Conservation (phyloP, 2,329 filamentous ascomycete genomes). For the Grosmannia penicillata region DNA sequence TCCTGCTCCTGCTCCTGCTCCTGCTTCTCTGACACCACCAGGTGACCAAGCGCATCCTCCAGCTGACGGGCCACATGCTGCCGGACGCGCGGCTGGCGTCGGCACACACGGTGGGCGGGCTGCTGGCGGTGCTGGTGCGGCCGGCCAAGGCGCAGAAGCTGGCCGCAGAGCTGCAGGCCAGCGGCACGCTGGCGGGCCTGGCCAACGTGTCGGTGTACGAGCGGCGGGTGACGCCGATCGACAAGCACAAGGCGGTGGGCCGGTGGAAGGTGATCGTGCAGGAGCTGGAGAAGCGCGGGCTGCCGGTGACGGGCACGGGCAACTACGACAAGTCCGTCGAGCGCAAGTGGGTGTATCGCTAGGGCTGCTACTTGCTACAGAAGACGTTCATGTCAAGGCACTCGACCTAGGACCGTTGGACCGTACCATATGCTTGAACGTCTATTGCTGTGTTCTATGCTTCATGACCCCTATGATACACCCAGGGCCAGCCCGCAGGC, state of each 20-base stretch:
- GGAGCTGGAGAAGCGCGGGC: conserved; percentile 16
- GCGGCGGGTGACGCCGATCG: conserved; percentile 51
- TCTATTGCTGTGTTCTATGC: no score
- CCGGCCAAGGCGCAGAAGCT: conserved; percentile 47
- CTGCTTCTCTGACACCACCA: conserved; percentile 20
- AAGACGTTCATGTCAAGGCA: background rate
- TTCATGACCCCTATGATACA: no score
- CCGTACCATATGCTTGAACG: no score
- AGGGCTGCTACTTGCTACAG: background rate
- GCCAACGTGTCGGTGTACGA: conserved; percentile 57
- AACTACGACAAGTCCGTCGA: conserved; percentile 10
- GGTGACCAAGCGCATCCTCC: conserved; percentile 68
- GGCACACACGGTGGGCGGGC: conserved; percentile 35
- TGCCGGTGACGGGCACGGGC: conserved; percentile 16
- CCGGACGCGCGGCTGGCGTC: conserved; percentile 52
- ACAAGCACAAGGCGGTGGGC: conserved; percentile 46
- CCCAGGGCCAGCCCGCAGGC: no score
- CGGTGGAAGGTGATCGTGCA: conserved; percentile 23
- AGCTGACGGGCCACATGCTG: conserved; percentile 65
- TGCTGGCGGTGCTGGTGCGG: conserved; percentile 38
- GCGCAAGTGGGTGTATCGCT: conserved; percentile 8
- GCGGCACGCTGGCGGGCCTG: conserved; percentile 31
- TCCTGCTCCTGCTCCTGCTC: conserved; percentile 2
- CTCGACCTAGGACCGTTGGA: background rate
- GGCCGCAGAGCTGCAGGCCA: conserved; percentile 38